Evolutionary conservation across 1,139 yeast genomes (phyloP).

Genomic region (Taiozyma sp.): DNA sequence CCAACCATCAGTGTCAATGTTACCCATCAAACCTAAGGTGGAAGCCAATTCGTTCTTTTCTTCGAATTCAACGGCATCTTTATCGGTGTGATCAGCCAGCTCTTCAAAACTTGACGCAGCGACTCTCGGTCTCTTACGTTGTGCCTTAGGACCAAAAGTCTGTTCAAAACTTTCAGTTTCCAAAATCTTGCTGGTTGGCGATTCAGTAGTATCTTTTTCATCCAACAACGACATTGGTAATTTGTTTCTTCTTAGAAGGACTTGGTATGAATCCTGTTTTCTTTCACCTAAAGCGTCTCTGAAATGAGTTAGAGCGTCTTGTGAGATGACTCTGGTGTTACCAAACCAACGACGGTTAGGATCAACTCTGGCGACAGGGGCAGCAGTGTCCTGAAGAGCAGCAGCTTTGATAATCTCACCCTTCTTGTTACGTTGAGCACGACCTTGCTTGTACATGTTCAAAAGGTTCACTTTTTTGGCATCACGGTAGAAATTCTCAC

Average conservation of each 20-base stretch:
- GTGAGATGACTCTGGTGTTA: conserved; percentile 94
- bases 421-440: conserved; percentile 78
- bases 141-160: conserved; percentile 94
- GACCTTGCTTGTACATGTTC: conserved; percentile 90
- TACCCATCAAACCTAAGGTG: conserved; percentile 77
- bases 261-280: conserved; percentile 83
- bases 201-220: conserved; percentile 69
- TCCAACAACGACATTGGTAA: conserved; percentile 93
- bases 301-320: conserved; percentile 91
- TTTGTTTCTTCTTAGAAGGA: conserved; percentile 81
- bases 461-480: conserved; percentile 87
- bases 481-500: conserved; percentile 95
- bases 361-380: conserved; percentile 90
- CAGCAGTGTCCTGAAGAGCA: conserved; percentile 78
- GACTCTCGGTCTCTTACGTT: conserved; percentile 84
- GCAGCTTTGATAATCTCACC: conserved; percentile 92
- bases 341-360: conserved; percentile 98
- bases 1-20: conserved; percentile 69
- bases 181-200: conserved; percentile 74
- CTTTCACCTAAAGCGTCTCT: conserved; percentile 92
- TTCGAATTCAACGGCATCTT: conserved; percentile 56
- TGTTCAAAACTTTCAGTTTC: conserved; percentile 83
- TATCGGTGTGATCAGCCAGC: conserved; percentile 56
- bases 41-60: conserved; percentile 72
- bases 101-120: conserved; percentile 80